Evolutionary conservation across 2,329 filamentous ascomycete genomes (phyloP).

Genomic region (Exophiala viscosa): DNA sequence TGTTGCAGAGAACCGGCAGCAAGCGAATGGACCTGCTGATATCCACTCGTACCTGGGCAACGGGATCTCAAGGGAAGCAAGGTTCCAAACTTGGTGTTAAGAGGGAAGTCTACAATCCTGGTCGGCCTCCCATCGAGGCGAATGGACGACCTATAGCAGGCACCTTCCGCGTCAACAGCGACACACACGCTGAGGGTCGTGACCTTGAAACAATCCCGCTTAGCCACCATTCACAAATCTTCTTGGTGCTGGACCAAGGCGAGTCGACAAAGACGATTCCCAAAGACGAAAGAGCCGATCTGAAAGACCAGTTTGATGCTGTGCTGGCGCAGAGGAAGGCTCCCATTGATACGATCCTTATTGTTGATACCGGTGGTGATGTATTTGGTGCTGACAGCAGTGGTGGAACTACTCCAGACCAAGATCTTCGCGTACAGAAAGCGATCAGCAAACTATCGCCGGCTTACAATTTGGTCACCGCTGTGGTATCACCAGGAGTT

Average conservation of each 20-base stretch:
- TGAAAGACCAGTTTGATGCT: conserved; percentile 22
- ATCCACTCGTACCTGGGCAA: conserved; percentile 26
- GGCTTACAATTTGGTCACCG: conserved; percentile 23
- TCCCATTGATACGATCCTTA: conserved; percentile 20
- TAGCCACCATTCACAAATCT: conserved; percentile 22
- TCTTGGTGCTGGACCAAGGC: conserved; percentile 27
- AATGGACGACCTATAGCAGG: conserved; percentile 20
- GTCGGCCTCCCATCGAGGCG: conserved; percentile 10
- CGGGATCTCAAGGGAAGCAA: conserved; percentile 26
- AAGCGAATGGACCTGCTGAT: conserved; percentile 26
- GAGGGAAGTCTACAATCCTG: conserved; percentile 27
- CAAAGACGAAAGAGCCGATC: conserved; percentile 20
- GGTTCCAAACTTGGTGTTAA: conserved; percentile 26
- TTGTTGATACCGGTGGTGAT: conserved; percentile 28
- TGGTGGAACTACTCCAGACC: conserved; percentile 21
- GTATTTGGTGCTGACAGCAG: conserved; percentile 23
- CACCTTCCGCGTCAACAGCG: conserved; percentile 20
- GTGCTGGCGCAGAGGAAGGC: conserved; percentile 14
- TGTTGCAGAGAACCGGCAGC: conserved; percentile 9
- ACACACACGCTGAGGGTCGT: conserved; percentile 25
- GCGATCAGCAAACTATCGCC: conserved; percentile 11
- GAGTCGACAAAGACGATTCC: conserved; percentile 18
- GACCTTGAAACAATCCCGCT: conserved; percentile 26
- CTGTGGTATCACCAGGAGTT: conserved; percentile 26
- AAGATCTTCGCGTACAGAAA: conserved; percentile 24